Evolutionary conservation across 441 rosid genomes (phyloP).

Genomic region (Oxalis stricta): DNA sequence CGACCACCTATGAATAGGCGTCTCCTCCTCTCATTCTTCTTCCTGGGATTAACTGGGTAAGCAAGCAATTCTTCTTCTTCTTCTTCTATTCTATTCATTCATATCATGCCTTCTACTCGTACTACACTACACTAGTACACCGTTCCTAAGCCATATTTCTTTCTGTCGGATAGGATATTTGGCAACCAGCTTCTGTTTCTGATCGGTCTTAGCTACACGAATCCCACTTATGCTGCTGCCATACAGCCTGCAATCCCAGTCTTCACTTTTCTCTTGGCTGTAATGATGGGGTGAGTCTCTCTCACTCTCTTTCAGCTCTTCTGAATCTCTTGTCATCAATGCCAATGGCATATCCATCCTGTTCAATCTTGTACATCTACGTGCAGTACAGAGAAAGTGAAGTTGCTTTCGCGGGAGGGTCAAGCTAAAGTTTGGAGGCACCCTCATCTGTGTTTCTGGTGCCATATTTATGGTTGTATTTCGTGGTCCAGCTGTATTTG

Average conservation of each 20-base stretch:
- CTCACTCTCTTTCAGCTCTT: no score
- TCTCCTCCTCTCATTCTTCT: slow-evolving; percentile 60
- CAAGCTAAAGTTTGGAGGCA: slow-evolving; percentile 84
- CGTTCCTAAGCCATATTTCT: no score
- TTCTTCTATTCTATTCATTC: background rate
- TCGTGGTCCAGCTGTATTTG: slow-evolving; percentile 78
- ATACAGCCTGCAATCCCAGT: slow-evolving; percentile 96
- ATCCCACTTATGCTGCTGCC: slow-evolving; percentile 97
- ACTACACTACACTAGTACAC: background rate
- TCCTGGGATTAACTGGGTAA: slow-evolving; percentile 87
- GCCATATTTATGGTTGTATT: slow-evolving; percentile 78
- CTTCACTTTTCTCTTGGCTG: slow-evolving; percentile 83
- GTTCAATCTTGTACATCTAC: slow-evolving; percentile 17
- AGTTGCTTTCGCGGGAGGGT: slow-evolving; percentile 69
- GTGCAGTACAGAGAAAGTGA: slow-evolving; percentile 92
- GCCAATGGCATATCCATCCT: no score
- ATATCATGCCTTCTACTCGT: slow-evolving; percentile 4
- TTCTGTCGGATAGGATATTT: slow-evolving; percentile 53
- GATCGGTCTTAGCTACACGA: slow-evolving; percentile 86
- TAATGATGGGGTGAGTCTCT: slow-evolving; percentile 71
- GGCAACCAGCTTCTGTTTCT: slow-evolving; percentile 96
- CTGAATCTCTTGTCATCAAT: no score
- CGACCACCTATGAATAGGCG: slow-evolving; percentile 64
- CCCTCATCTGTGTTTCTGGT: slow-evolving; percentile 68
- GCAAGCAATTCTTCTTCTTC: slow-evolving; percentile 3